Evolutionary conservation across 192 early-diverging fungal species (phyloP).

Genomic region (Coemansia sp.): DNA sequence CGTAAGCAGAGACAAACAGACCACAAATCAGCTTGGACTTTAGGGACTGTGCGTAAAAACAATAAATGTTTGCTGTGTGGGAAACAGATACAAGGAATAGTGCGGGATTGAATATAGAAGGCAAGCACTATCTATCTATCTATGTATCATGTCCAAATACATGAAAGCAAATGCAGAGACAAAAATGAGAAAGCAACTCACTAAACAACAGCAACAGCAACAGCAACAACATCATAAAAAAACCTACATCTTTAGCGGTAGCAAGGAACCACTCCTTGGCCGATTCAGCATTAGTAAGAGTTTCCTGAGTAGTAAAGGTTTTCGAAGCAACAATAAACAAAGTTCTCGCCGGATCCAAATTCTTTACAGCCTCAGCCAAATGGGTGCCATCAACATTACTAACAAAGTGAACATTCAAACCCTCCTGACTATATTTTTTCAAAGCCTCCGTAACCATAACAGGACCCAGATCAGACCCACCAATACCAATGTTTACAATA

Average conservation of each 20-base stretch:
- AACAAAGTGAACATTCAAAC: constrained; percentile 89
- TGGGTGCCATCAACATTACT: constrained; percentile 98
- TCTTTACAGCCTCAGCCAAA: constrained; percentile 88
- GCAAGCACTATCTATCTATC: too few relatives aligned
- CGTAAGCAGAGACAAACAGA: too few relatives aligned
- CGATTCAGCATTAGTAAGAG: constrained; percentile 92
- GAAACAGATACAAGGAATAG: too few relatives aligned
- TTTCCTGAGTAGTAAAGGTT: constrained; percentile 99
- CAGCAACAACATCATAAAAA: neutral
- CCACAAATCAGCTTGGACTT: too few relatives aligned
- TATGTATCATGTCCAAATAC: too few relatives aligned
- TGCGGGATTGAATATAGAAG: too few relatives aligned
- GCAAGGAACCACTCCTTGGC: constrained; percentile 93
- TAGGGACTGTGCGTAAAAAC: too few relatives aligned
- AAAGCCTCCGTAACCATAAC: constrained; percentile 99
- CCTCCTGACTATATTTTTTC: constrained; percentile 82
- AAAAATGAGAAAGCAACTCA: constrained; percentile 2
- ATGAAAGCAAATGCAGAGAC: too few relatives aligned
- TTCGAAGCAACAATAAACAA: constrained; percentile 97
- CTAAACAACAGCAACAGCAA: neutral
- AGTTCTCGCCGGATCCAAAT: constrained; percentile 78
- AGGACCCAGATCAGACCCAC: constrained; percentile 96
- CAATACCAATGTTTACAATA: constrained; percentile 98
- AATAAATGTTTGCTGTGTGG: too few relatives aligned
- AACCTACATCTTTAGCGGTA: constrained; percentile 68